A percentile compares a stretch with the other conserved stretches of the same genome.
Evolutionary conservation across 176 grass and related monocot species (phyloP).

Genomic region (Phyllostachys edulis): DNA sequence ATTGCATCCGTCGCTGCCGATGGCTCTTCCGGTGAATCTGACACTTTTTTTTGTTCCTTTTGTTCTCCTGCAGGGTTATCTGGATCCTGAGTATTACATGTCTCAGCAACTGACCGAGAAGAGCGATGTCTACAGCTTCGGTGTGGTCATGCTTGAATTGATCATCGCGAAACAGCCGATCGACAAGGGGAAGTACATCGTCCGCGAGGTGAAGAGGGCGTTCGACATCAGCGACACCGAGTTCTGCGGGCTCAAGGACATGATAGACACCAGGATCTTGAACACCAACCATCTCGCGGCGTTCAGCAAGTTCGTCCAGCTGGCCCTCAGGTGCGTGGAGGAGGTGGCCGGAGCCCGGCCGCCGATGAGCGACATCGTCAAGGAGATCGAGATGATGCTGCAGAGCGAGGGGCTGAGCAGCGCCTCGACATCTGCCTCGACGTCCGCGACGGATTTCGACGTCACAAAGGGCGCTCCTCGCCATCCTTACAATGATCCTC

Average conservation of each 20-base stretch:
- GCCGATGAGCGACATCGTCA: slow-evolving; percentile 76
- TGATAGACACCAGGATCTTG: slow-evolving; percentile 63
- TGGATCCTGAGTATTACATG: slow-evolving; percentile 96
- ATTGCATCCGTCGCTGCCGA: neutral
- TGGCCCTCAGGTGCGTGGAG: slow-evolving; percentile 68
- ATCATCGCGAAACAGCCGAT: slow-evolving; percentile 76
- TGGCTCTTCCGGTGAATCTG: neutral
- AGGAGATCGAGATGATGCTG: slow-evolving; percentile 88
- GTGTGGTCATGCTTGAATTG: slow-evolving; percentile 93
- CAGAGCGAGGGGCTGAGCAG: slow-evolving; percentile 60
- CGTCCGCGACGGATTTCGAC: slow-evolving; percentile 63
- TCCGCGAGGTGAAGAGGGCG: slow-evolving; percentile 58
- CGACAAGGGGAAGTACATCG: slow-evolving; percentile 87
- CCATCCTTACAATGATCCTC: slow-evolving; percentile 68
- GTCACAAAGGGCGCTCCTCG: slow-evolving; percentile 36
- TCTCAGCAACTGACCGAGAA: slow-evolving; percentile 87
- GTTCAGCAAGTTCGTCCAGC: slow-evolving; percentile 72
- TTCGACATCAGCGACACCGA: slow-evolving; percentile 57
- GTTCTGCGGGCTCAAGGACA: slow-evolving; percentile 71
- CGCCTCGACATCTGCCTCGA: slow-evolving; percentile 55
- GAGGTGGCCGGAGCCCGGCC: slow-evolving; percentile 56
- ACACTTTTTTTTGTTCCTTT: neutral
- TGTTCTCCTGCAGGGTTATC: slow-evolving; percentile 68
- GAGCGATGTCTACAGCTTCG: slow-evolving; percentile 96
- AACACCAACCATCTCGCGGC: slow-evolving; percentile 56